Evolutionary conservation across 2,329 filamentous ascomycete species (phyloP), one percentile per base, ranked within the genome.

Genomic region (Dendryphion nanum): DNA sequence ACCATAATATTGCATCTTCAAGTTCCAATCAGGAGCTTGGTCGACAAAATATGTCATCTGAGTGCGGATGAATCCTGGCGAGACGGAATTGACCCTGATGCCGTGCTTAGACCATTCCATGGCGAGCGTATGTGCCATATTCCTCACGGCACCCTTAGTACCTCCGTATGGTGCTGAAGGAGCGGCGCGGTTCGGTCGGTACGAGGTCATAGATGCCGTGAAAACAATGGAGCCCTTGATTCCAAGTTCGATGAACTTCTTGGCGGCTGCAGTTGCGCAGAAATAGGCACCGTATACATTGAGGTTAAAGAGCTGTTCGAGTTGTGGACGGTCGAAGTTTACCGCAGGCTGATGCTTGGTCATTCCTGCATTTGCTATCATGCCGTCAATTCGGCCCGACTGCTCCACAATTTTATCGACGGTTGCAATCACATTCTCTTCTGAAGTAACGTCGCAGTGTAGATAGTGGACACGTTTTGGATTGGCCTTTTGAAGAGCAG

Each of bases 11-110:
- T 74, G 70, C 48, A 77, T 64, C 59, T 77, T 74, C 42, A 71
- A 55, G 33, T 74, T 69, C 71, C 72, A 77, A 42, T 77, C 74
- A 1, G 68, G 64, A 34, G 71, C 67, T 34, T 66, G 64, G 15
- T 73, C 70, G 4, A 76, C 68, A 53, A 68, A 75, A 50, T 75
- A 73, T 2, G 70, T 73, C 70, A 73, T 73, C 56, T 48, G 66
- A 33, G 86, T 93, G 72, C 90, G 85, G 82, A 91, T 90, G 73
- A 91, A 91, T 19, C 86, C 86, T 15, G 87, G 86, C 5, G 82
- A 87, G 68, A 91, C 89, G 67, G 81, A 84, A 77, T 93, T 93
- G 57, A 90, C 86, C 24, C 86, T 83, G 60, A 91, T 89, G 53
- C 77, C 76, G 68, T 88, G 77, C 69, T 86, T 85, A 57, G 86